phyloP scores from a whole-genome alignment of 1,284 basidiomycete genomes.

The Tremellales sp. region DNA sequence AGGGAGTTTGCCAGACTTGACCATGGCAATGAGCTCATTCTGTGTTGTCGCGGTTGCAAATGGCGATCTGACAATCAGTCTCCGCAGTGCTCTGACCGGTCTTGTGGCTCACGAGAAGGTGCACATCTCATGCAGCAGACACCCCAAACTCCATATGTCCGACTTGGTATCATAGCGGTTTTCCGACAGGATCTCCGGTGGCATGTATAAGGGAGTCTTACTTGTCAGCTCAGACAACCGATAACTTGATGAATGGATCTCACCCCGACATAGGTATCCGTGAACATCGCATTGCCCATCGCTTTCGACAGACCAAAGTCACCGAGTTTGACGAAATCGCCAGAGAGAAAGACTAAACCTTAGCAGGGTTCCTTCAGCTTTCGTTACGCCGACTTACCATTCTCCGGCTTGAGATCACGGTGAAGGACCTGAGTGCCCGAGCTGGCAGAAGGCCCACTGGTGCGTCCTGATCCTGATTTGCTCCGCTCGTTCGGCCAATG shows the following conservation, averaged over 20 bases:
- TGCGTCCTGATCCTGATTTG: constrained; percentile 7
- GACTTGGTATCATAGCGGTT: constrained; percentile 95
- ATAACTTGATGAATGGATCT: constrained; percentile 37
- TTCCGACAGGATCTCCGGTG: constrained; percentile 92
- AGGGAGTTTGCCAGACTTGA: constrained; percentile 43
- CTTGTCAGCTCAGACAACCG: constrained; percentile 1
- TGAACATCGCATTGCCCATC: constrained; percentile 77
- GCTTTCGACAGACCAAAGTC: constrained; percentile 96
- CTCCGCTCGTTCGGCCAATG: constrained; percentile 55
- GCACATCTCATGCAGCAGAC: constrained; percentile 92
- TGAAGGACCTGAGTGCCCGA: constrained; percentile 69
- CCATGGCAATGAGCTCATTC: constrained; percentile 44
- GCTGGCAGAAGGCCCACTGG: constrained; percentile 9
- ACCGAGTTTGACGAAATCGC: constrained; percentile 74
- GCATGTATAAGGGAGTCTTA: constrained; percentile 98
- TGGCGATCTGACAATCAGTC: constrained; percentile 31
- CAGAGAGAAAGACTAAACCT: constrained; percentile 40
- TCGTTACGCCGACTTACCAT: constrained; percentile 57
- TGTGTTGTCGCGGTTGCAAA: constrained; percentile 46
- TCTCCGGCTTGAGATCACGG: constrained; percentile 93
- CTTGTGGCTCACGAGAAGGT: constrained; percentile 62
- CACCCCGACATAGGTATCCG: constrained; percentile 94
- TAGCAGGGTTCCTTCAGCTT: not conserved
- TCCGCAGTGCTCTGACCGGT: not conserved
- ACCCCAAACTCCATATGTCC: constrained; percentile 97